phyloP scores from a whole-genome alignment of 371 early-diverging fungal genomes.

The Umbelopsis sp. region DNA sequence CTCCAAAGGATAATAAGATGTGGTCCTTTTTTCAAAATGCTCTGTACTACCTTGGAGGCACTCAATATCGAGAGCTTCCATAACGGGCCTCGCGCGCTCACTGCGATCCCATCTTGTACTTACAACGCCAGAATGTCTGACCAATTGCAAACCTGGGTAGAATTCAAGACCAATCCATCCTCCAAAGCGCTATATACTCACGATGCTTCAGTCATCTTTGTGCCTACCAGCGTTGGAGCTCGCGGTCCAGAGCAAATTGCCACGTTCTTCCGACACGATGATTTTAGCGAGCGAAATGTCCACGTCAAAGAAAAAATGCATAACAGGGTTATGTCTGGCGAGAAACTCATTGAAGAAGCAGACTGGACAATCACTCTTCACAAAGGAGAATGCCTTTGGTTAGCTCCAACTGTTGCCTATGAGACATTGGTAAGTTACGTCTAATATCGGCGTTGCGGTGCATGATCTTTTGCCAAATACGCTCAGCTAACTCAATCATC shows the following conservation, averaged over 20 bases:
- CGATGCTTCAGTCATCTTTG: slow-evolving; percentile 43
- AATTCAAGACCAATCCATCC: slow-evolving; percentile 42
- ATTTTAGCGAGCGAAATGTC: slow-evolving; percentile 26
- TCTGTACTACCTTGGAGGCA: slow-evolving; percentile 10
- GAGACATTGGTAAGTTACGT: slow-evolving; percentile 26
- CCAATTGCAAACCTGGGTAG: slow-evolving; percentile 31
- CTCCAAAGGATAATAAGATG: no score
- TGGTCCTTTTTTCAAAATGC: background rate
- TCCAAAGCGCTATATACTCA: slow-evolving; percentile 37
- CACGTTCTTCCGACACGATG: slow-evolving; percentile 10
- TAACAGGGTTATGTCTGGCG: slow-evolving; percentile 27
- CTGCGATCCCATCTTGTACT: slow-evolving; percentile 6
- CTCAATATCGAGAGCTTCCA: slow-evolving; percentile 18
- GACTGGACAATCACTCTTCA: slow-evolving; percentile 47
- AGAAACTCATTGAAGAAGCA: slow-evolving; percentile 44
- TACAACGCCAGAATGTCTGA: slow-evolving; percentile 12
- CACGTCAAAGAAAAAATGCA: slow-evolving; percentile 40
- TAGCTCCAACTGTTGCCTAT: slow-evolving; percentile 39
- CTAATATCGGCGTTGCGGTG: background rate
- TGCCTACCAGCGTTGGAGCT: slow-evolving; percentile 44
- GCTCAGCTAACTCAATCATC: background rate
- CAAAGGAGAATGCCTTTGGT: slow-evolving; percentile 42
- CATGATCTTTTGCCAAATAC: background rate
- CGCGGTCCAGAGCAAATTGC: slow-evolving; percentile 19
- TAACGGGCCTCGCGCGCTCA: slow-evolving; percentile 13